Percentiles rank a stretch among this genome's conserved stretches.
These are phyloP conservation scores for Sporothrix curviconia DNA, from an alignment of 2,329 filamentous ascomycete genomes.

Conservation along the genomic window DNA sequence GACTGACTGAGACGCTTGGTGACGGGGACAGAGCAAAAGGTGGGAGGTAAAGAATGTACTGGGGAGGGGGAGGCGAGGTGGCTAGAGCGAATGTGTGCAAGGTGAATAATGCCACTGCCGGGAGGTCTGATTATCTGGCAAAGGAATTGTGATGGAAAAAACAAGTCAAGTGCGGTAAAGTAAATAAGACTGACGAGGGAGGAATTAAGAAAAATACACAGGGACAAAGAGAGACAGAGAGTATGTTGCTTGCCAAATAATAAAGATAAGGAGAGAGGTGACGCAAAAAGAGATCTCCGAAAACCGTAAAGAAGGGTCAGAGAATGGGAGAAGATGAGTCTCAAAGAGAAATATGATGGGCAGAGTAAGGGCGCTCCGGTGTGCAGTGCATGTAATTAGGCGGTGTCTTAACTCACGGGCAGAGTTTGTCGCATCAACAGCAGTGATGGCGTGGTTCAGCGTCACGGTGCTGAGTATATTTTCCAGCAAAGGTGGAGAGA, in stretches of 20 bases:
- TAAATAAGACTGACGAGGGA: background rate
- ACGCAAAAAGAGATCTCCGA: background rate
- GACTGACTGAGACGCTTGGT: no score
- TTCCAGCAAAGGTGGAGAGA: background rate
- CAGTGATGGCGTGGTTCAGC: slow-evolving; percentile 3
- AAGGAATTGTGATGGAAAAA: background rate
- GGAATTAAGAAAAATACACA: background rate
- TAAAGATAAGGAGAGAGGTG: background rate
- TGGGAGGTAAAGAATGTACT: no score
- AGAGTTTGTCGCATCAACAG: slow-evolving; percentile 4
- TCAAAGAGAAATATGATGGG: background rate
- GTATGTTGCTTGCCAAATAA: background rate
- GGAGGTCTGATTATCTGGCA: no score
- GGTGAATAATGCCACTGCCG: no score
- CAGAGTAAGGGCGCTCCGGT: background rate
- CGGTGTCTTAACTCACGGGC: slow-evolving; percentile 3
- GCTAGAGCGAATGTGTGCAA: no score
- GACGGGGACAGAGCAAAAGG: no score
- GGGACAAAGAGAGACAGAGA: background rate
- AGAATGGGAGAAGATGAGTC: background rate
- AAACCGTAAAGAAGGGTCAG: background rate
- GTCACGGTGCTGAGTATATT: background rate
- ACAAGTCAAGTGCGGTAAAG: background rate
- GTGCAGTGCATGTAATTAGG: background rate
- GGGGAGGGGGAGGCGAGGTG: no score